phyloP scores from a whole-genome alignment of 345 rosid genomes.

The Cardamine chenopodiifolia region DNA sequence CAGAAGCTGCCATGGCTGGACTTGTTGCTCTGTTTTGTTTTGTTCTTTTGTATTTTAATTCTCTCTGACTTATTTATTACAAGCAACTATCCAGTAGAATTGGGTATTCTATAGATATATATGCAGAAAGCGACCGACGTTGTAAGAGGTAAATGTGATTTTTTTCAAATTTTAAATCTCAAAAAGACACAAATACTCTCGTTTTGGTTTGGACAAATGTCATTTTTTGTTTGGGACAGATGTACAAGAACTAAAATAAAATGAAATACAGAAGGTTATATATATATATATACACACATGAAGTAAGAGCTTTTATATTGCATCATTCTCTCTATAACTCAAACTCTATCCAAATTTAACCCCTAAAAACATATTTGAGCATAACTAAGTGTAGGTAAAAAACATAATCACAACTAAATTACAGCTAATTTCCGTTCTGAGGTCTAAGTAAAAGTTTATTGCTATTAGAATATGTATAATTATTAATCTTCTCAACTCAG shows the following conservation, averaged over 20 bases:
- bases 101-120: constrained; percentile 27
- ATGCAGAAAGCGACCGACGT: constrained; percentile 19
- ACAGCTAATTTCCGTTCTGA: neutral
- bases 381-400: no score
- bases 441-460: neutral
- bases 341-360: no score
- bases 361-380: neutral
- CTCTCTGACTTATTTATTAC: constrained; percentile 13
- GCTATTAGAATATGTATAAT: neutral
- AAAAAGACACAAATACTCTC: neutral
- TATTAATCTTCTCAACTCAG: neutral
- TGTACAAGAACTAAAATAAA: neutral
- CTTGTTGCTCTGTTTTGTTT: constrained; percentile 17
- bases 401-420: neutral
- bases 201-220: constrained; percentile 6
- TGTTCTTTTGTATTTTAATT: neutral
- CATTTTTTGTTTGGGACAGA: neutral
- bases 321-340: neutral
- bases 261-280: neutral
- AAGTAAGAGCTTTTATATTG: no score
- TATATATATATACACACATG: neutral
- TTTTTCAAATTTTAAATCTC: neutral
- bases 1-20: constrained; percentile 49
- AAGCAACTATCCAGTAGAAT: neutral
- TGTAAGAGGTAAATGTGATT: constrained; percentile 16